Percentiles rank a stretch among this genome's conserved stretches.
These are phyloP conservation scores for Torulaspora indica DNA, from an alignment of 805 yeast genomes.

Conservation along the genomic window DNA sequence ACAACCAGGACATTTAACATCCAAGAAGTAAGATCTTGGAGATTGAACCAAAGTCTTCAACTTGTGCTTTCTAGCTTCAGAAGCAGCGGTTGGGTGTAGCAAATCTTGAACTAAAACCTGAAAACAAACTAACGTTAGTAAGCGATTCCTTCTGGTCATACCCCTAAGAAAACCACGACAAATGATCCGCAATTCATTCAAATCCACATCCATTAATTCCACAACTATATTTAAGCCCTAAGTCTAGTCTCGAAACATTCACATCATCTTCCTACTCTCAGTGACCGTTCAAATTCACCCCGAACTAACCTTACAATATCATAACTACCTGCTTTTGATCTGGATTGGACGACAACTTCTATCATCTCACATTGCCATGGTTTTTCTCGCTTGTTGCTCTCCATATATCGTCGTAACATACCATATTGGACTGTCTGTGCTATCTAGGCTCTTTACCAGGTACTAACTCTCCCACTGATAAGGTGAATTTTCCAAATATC, in stretches of 20 bases:
- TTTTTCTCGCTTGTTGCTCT: neutral
- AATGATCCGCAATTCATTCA: neutral
- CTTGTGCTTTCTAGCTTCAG: conserved; percentile 97
- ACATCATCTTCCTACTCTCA: no score
- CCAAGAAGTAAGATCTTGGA: conserved; percentile 99
- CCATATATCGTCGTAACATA: conserved; percentile 10
- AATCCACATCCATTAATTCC: neutral
- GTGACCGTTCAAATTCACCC: no score
- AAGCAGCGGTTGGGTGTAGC: conserved; percentile 94
- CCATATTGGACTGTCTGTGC: conserved; percentile 20
- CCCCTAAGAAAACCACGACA: neutral
- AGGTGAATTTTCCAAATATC: conserved; percentile 7
- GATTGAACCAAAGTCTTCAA: conserved; percentile 94
- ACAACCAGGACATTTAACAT: conserved; percentile 99
- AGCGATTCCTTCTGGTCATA: neutral
- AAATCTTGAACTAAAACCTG: conserved; percentile 98
- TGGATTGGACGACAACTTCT: neutral
- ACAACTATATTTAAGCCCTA: neutral
- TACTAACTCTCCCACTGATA: conserved; percentile 1
- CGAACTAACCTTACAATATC: no score
- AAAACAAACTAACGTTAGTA: conserved; percentile 25
- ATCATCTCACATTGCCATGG: neutral
- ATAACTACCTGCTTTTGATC: neutral
- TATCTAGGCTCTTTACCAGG: conserved; percentile 7
- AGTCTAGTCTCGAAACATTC: no score